phyloP scores from a whole-genome alignment of 352 stramenopile genomes.

The Globisporangium recalcitrans region DNA sequence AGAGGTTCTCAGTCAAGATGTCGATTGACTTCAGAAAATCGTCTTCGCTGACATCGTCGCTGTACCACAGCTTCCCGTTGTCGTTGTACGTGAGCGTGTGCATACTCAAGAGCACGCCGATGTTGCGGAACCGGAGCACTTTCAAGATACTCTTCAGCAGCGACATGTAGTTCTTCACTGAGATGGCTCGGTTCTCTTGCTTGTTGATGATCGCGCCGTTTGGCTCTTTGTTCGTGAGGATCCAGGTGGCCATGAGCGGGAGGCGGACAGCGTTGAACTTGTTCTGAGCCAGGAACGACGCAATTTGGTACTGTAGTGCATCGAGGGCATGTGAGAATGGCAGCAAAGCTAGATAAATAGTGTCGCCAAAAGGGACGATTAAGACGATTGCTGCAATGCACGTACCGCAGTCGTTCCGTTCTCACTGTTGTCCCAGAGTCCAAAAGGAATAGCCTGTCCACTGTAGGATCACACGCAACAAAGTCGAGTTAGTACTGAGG shows the following conservation, averaged over 20 bases:
- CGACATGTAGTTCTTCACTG: conserved; percentile 43
- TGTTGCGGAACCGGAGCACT: conserved; percentile 49
- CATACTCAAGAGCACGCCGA: conserved; percentile 56
- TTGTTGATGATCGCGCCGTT: conserved; percentile 41
- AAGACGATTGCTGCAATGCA: not conserved
- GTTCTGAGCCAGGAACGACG: conserved; percentile 57
- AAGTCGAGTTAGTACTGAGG: not conserved
- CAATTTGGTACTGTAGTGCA: conserved; percentile 57
- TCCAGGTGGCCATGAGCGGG: conserved; percentile 53
- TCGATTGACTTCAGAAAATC: conserved; percentile 31
- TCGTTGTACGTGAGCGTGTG: conserved; percentile 47
- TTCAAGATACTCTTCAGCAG: conserved; percentile 49
- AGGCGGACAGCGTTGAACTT: conserved; percentile 75
- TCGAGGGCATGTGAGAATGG: not conserved
- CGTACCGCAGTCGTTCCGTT: conserved; percentile 65
- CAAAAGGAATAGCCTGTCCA: conserved; percentile 56
- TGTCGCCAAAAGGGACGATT: too few relatives aligned
- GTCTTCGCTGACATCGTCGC: conserved; percentile 20
- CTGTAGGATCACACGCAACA: conserved; percentile 8
- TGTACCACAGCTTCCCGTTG: conserved; percentile 46
- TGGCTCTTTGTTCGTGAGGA: conserved; percentile 54
- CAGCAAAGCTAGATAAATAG: not conserved
- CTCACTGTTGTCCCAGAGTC: conserved; percentile 64
- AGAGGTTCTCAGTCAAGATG: conserved; percentile 24
- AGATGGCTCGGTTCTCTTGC: conserved; percentile 56